Conservation (phyloP, 225 moss, liverwort and hornwort genomes). For the Pseudoscleropodium purum region DNA sequence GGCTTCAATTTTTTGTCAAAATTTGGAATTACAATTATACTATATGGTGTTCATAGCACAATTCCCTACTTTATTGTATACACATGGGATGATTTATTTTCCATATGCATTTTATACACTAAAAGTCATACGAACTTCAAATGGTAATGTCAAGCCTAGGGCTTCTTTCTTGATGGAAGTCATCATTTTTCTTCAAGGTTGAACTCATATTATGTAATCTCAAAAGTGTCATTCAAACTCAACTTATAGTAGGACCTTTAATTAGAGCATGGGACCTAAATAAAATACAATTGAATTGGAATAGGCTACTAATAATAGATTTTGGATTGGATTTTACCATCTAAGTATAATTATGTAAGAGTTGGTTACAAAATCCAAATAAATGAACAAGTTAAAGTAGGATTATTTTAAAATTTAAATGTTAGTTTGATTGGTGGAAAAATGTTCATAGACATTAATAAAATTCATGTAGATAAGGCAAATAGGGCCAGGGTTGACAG, state of each 20-base stretch:
- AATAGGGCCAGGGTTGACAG: too few relatives aligned
- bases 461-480: not conserved
- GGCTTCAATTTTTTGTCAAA: not conserved
- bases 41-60: not conserved
- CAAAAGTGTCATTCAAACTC: not conserved
- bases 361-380: not conserved
- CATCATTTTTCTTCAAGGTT: not conserved
- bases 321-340: not conserved
- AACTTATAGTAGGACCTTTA: not conserved
- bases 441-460: not conserved
- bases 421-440: not conserved
- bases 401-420: not conserved
- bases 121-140: too few relatives aligned
- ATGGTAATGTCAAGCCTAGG: too few relatives aligned
- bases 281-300: too few relatives aligned
- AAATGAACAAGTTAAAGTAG: not conserved
- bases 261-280: not conserved
- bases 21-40: not conserved
- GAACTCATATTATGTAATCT: not conserved
- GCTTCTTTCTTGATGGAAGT: too few relatives aligned
- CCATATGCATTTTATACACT: too few relatives aligned
- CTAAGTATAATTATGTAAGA: not conserved
- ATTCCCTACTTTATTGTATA: too few relatives aligned
- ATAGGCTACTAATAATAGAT: not conserved
- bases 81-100: not conserved